Evolutionary conservation across 129 eudicot genomes (phyloP), one percentile per base, ranked within the genome.

Genomic region (Tagetes erecta): DNA sequence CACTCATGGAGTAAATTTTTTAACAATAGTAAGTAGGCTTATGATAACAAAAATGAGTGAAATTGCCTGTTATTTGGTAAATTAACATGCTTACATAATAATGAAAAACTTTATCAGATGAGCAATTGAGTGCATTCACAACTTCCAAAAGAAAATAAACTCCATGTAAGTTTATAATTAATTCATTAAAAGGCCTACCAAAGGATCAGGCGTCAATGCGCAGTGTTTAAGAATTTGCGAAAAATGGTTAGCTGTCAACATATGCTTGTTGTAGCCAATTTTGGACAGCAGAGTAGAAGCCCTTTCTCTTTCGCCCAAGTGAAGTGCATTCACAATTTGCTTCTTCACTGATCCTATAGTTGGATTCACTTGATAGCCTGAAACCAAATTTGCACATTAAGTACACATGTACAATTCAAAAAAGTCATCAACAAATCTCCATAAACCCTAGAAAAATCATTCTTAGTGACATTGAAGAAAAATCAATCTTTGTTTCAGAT

Each of bases 131-230:
- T n/a, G 14, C 20, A 51, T 44, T 20, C 55, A 38, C 31, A 39
- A 71, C 40, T 68, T 58, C 34, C 56, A 3, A 42, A 42, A 12
- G 8, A 58, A 33, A 72, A 41, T 38, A 56, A 14, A 30, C 12
- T 39, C 1, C 20, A 1, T 30, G 39, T 5, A 11, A 38, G 27
- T 20, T 20, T 20, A 20, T 20, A 20, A 20, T 20, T 20, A 70
- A 67, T 47, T 57, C 11, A 20, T 55, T 34, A 79, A 50, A 6
- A 47, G 76, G 47, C 88, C 45, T 81, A 90, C 98, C 92, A 85
- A 67, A 45, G 96, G 96, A 86, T 94, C 97, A 59, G 96, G 96
- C 44, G 55, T 56, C 65, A 78, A 75, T 37, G 91, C 88, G 77
- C 96, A 94, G 57, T 84, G 83, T 63, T 78, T 76, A 76, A 94